Evolutionary conservation across 2,329 filamentous ascomycete genomes (phyloP).

Genomic region (Microascus cirrosus): DNA sequence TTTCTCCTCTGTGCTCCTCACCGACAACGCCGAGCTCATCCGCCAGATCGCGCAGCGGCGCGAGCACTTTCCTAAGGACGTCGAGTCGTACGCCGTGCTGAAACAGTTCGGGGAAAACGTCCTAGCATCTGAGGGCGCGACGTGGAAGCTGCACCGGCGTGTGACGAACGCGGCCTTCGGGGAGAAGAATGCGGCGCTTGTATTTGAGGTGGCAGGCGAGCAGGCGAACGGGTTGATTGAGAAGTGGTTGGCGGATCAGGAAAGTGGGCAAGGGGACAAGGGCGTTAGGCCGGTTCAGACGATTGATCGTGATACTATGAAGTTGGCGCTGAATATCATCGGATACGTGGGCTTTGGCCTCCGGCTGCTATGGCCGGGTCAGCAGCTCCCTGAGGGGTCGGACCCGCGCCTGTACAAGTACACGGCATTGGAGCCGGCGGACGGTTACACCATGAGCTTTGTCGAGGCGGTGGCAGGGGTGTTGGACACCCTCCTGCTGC

Average conservation of each 20-base stretch:
- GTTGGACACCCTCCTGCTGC: slow-evolving; percentile 51
- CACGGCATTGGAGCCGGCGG: slow-evolving; percentile 28
- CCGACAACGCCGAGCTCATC: slow-evolving; percentile 53
- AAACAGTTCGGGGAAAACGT: slow-evolving; percentile 57
- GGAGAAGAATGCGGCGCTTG: slow-evolving; percentile 60
- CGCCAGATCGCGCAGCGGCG: slow-evolving; percentile 53
- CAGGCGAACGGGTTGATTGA: slow-evolving; percentile 53
- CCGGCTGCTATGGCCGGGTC: slow-evolving; percentile 49
- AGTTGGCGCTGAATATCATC: slow-evolving; percentile 43
- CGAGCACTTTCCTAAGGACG: slow-evolving; percentile 52
- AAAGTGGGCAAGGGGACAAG: slow-evolving; percentile 7
- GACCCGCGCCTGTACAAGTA: slow-evolving; percentile 37
- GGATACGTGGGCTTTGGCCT: slow-evolving; percentile 63
- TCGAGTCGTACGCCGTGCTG: slow-evolving; percentile 22
- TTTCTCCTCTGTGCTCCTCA: slow-evolving; percentile 37
- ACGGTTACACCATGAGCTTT: slow-evolving; percentile 54
- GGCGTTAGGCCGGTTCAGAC: slow-evolving; percentile 32
- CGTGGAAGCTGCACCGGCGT: slow-evolving; percentile 66
- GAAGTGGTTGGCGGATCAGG: slow-evolving; percentile 39
- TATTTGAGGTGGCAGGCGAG: slow-evolving; percentile 49
- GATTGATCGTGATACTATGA: slow-evolving; percentile 55
- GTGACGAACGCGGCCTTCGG: slow-evolving; percentile 62
- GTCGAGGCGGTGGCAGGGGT: slow-evolving; percentile 49
- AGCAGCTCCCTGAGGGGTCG: slow-evolving; percentile 31
- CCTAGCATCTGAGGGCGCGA: slow-evolving; percentile 54